Evolutionary conservation across 257 asterid genomes (phyloP).

Genomic region (Capsicum pubescens): DNA sequence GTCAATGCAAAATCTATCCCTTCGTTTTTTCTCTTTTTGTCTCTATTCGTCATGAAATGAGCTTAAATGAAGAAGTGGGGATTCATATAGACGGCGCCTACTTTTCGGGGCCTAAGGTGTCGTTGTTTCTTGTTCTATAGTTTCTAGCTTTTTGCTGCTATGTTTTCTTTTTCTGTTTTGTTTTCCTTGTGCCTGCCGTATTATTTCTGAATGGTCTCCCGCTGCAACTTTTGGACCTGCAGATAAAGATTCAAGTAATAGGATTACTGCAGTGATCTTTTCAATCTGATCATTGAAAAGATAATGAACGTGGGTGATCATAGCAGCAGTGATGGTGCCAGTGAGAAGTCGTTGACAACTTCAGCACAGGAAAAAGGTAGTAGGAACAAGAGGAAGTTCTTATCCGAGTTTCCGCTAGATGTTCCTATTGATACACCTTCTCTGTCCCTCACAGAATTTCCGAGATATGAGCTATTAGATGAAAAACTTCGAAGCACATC

Average conservation of each 20-base stretch:
- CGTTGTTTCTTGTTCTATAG: not conserved
- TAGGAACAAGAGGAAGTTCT: constrained; percentile 74
- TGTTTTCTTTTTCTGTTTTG: not conserved
- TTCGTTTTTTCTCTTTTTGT: not conserved
- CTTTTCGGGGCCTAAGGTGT: not conserved
- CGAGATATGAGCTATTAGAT: constrained; percentile 61
- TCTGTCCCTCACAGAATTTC: constrained; percentile 60
- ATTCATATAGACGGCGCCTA: not conserved
- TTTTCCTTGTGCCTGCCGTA: not conserved
- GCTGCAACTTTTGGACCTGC: constrained; percentile 25
- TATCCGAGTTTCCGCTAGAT: constrained; percentile 54
- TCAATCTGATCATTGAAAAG: not conserved
- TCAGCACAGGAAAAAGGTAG: constrained; percentile 51
- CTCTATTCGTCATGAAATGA: not conserved
- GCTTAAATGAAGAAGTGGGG: not conserved
- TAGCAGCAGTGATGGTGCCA: constrained; percentile 38
- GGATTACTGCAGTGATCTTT: not conserved
- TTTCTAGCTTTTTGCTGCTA: not conserved
- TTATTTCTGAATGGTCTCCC: constrained; percentile 26
- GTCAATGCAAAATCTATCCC: not conserved
- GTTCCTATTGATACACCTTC: constrained; percentile 40
- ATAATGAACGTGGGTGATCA: constrained; percentile 45
- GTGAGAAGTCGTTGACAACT: constrained; percentile 38
- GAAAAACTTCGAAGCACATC: constrained; percentile 45
- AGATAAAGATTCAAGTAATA: not conserved